Percentiles rank a stretch among this genome's conserved stretches.
Evolutionary conservation across 1,284 basidiomycete species (phyloP).

Genomic region (Sutorius eximius): DNA sequence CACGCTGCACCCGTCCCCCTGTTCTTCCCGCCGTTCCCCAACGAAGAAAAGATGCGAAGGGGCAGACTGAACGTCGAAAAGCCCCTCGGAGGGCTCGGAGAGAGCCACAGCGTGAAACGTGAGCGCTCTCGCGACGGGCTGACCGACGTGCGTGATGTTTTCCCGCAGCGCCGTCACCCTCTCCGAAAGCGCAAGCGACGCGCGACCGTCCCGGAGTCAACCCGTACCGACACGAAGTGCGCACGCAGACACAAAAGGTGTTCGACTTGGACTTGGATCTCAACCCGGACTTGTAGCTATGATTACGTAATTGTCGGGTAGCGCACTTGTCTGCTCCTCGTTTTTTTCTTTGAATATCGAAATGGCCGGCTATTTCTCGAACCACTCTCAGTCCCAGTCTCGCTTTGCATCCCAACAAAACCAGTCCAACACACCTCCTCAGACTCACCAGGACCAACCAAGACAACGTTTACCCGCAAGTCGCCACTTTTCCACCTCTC

Average conservation of each 20-base stretch:
- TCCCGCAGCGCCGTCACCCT: constrained; percentile 46
- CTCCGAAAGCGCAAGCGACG: constrained; percentile 52
- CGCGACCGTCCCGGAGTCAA: constrained; percentile 55
- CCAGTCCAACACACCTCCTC: constrained; percentile 51
- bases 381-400: constrained; percentile 72
- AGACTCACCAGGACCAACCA: constrained; percentile 30
- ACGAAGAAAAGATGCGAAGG: constrained; percentile 82
- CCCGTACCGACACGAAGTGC: constrained; percentile 66
- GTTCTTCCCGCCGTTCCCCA: constrained; percentile 84
- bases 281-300: constrained; percentile 64
- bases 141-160: not conserved
- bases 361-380: constrained; percentile 71
- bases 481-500: constrained; percentile 74
- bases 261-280: constrained; percentile 78
- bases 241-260: constrained; percentile 55
- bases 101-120: constrained; percentile 78
- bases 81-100: constrained; percentile 70
- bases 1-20: constrained; percentile 70
- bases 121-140: constrained; percentile 29
- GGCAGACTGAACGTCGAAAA: constrained; percentile 76
- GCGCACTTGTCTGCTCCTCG: not conserved
- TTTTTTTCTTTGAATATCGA: constrained; percentile 29
- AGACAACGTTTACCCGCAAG: constrained; percentile 55
- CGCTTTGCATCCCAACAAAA: constrained; percentile 59
- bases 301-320: constrained; percentile 29